Base-by-base conservation (phyloP, 805 yeast species). In the Cyberlindnera petersonii region DNA sequence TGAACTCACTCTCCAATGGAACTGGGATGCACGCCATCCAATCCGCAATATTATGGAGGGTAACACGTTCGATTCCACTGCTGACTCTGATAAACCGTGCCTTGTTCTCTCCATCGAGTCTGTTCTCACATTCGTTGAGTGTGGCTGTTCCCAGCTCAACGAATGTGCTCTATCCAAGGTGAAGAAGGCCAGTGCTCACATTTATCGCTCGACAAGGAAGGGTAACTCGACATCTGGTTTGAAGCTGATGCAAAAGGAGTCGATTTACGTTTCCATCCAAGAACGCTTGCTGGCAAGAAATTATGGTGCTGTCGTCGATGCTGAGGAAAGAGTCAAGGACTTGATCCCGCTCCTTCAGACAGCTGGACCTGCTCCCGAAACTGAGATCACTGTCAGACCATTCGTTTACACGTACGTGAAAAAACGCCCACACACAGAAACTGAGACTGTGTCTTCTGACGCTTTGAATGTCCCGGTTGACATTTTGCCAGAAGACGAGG, bases 11-110 rank as follows among this genome's bases (percentile, higher is more conserved):
- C 60, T 87, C 9, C 75, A 79, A 2, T 91, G 98, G 98, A 86
- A 82, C 43, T 91, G 96, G 95, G 95, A 88, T 55, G 56, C 61
- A 4, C 47, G 65, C 14, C 96, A 88, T 56, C 95, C 97, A 2
- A 83, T 87, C 26, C 63, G 66, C 37, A 69, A 71, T 47, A 66
- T 73, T 19, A 59, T 64, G 19, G 65, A 72, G n/a, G 58, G 64
- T 21, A 47, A 61, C 52, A 53, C 62, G 24, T 75, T 80, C 55
- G 87, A 81, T 34, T 71, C 71, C 18, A 61, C 82, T 20, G 50
- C 66, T 6, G 77, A 76, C 30, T 62, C 66, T 2, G 78, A 76
- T 39, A 78, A 77, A 48, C 69, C 75, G 4, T 63, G 70, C 14
- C 54, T 84, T 32, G 74, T 83, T 2, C 69, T 77, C 19, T 75